Evolutionary conservation across 176 grass and related monocot genomes (phyloP), one percentile per base, ranked within the genome.

Genomic region (Oryza rufipogon): DNA sequence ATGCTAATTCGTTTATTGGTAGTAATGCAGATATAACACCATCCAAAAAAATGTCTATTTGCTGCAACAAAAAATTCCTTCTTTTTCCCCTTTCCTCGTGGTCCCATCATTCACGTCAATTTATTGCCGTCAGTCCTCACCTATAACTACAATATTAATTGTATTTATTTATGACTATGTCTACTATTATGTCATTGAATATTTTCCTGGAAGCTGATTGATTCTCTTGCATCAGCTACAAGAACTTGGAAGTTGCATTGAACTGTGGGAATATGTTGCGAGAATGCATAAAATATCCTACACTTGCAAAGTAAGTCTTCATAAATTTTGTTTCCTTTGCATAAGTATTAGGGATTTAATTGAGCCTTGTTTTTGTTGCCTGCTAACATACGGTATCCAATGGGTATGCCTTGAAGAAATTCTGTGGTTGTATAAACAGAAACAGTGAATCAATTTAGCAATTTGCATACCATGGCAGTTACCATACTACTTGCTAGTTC

Each of bases 241-340:
- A 96, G 76, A 99, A 99, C 84, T 86, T 95, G 83, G 97, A 99
- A 79, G 82, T 99, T 92, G 93, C 96, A 30, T 94, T 99, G 90
- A 99, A 91, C 82, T 99, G 96, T 84, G 96, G 96, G 74, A 99
- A 92, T 83, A 99, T 99, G 91, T 84, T 99, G 74, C 86, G 96
- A 89, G 96, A 99, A 82, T 99, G 96, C 80, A 96, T 96, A 75
- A 99, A 99, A 68, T 95, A 96, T 88, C 91, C 90, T 81, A 85
- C 90, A 69, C 96, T 99, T 90, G 91, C 96, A 79, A 99, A 94
- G 97, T 99, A 99, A 99, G 19, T 66, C 20, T 90, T 81, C 19
- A 10, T 85, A 65, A 22, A 79, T 30, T n/a, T 68, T 47, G 19
- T 39, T 44, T 42, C 78, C 17, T 42, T 30, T 68, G 34, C 82